Evolutionary conservation across 495 filamentous ascomycete species (phyloP).

Genomic region (Corynascus novoguineensis): DNA sequence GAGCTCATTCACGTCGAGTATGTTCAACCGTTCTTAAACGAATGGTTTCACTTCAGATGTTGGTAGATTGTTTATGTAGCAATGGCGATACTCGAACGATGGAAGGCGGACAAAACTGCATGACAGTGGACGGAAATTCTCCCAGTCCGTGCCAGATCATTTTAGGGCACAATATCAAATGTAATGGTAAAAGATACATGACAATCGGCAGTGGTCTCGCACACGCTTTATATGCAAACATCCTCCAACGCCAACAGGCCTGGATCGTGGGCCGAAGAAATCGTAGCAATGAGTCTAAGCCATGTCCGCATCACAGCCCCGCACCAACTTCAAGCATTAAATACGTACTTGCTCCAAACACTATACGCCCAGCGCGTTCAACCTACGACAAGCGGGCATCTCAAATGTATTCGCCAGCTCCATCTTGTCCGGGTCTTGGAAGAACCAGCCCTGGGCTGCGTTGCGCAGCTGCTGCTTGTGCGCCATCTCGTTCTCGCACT

Average conservation of each 20-base stretch:
- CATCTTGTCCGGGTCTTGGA: constrained; percentile 71
- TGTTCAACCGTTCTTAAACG: no score
- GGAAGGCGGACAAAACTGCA: no score
- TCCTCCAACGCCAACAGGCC: constrained; percentile 4
- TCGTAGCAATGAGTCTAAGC: background rate
- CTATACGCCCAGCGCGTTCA: constrained; percentile 25
- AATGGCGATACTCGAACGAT: no score
- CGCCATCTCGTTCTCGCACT: constrained; percentile 67
- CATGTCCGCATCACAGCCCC: background rate
- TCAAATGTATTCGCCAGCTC: constrained; percentile 36
- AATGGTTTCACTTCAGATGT: no score
- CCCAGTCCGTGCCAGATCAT: no score
- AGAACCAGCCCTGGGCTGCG: constrained; percentile 87
- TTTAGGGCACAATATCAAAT: no score
- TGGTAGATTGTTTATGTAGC: no score
- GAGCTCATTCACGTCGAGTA: no score
- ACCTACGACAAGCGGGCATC: constrained; percentile 36
- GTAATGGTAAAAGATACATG: background rate
- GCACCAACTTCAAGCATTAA: background rate
- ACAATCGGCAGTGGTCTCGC: background rate
- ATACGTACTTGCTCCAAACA: background rate
- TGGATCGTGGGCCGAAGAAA: background rate
- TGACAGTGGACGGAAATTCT: no score
- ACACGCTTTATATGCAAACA: constrained; percentile 4
- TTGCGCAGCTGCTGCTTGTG: constrained; percentile 60